A percentile compares a stretch with the other conserved stretches of the same genome.
These are phyloP conservation scores for Ogataea glucozyma DNA, from an alignment of 805 yeast species.

Conservation along the genomic window DNA sequence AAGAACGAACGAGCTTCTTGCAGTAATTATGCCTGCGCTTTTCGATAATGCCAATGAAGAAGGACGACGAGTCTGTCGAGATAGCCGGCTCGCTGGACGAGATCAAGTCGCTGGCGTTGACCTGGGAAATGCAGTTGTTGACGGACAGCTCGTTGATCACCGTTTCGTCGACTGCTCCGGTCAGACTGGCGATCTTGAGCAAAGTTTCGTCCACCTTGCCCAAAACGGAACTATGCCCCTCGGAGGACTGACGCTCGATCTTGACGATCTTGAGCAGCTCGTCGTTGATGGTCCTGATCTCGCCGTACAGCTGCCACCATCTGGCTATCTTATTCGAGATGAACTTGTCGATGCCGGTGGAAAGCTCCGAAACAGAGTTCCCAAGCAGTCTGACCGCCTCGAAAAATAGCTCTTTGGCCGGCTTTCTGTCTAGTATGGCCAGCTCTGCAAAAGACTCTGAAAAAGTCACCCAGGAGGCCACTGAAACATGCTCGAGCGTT, in stretches of 20 bases:
- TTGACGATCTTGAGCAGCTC: slow-evolving; percentile 25
- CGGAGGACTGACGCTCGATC: slow-evolving; percentile 17
- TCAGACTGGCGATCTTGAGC: slow-evolving; percentile 17
- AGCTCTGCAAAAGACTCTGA: slow-evolving; percentile 9
- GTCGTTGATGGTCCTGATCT: slow-evolving; percentile 38
- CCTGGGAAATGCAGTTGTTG: slow-evolving; percentile 14
- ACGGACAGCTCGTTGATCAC: slow-evolving; percentile 13
- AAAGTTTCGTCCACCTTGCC: slow-evolving; percentile 12
- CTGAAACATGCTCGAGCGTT: slow-evolving; percentile 15
- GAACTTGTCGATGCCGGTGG: slow-evolving; percentile 34
- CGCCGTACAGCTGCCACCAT: slow-evolving; percentile 50
- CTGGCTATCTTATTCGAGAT: slow-evolving; percentile 36
- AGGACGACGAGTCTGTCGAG: slow-evolving; percentile 11
- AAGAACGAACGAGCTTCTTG: slow-evolving; percentile 40
- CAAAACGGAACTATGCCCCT: neutral
- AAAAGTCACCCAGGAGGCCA: slow-evolving; percentile 1
- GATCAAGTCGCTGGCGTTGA: slow-evolving; percentile 9
- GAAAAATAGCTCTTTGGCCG: slow-evolving; percentile 13
- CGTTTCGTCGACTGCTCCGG: slow-evolving; percentile 16
- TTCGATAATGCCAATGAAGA: slow-evolving; percentile 44
- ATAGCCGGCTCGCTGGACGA: slow-evolving; percentile 3
- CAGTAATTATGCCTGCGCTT: slow-evolving; percentile 51
- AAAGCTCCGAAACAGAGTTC: slow-evolving; percentile 29
- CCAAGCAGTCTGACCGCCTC: slow-evolving; percentile 22
- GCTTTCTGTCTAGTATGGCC: slow-evolving; percentile 6